Evolutionary conservation across 2,329 filamentous ascomycete species (phyloP), one percentile per base, ranked within the genome.

Genomic region (Cytospora mali): DNA sequence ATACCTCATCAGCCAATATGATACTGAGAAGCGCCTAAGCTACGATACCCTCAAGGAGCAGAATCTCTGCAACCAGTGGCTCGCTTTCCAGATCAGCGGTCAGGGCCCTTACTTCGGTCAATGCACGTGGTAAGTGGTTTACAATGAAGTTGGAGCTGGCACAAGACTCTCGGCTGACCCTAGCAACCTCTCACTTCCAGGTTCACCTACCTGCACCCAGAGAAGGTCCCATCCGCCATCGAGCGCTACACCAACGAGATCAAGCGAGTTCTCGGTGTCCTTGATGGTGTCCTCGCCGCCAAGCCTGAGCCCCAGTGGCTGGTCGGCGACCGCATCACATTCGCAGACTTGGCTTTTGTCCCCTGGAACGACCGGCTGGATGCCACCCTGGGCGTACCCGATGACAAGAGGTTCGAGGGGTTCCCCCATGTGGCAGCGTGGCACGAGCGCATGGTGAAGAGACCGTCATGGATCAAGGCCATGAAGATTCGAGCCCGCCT

Each of bases 1-100:
- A 62, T 84, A 83, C 62, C 68, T 83, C 25, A 67, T 78, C 60
- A 75, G 77, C 31, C 71, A 67, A 13, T 82, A 82, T 71, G 79
- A 83, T 69, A 76, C 69, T 42, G 68, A 76, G 9, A 67, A 75
- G 42, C 77, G 73, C 61, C 66, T 81, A 62, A 76, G 73, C 63
- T 81, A 78, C 69, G 67, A 71, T 5, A 61, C 66, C 25, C 69
- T 70, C 6, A 69, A 71, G n/a, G 67, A 71, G 23, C 73, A 77
- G 61, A 70, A 33, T 33, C 9, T 13, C 31, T 75, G 48, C 74
- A 74, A 75, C 58, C 76, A 80, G 51, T 81, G 75, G 71, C 72
- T 80, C 53, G 71, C 73, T 67, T 82, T 78, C 69, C 80, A 79
- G 71, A 72, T 72, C 39, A 72, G 70, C 21, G 76, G 75, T 27